phyloP scores from a whole-genome alignment of 805 yeast genomes.

The Huiozyma sinensis region DNA sequence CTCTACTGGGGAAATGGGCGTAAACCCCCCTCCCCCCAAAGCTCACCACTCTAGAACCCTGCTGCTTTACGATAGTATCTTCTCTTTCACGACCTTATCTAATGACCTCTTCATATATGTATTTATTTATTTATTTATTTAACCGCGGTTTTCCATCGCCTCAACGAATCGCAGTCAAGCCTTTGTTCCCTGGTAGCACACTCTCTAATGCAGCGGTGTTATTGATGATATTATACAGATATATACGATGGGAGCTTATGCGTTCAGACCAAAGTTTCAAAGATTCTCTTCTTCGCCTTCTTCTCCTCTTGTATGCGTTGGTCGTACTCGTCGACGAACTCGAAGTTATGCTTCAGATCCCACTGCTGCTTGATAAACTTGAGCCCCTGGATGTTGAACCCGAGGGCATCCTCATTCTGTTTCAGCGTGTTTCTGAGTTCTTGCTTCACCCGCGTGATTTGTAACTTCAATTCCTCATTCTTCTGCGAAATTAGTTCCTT shows the following conservation, averaged over 20 bases:
- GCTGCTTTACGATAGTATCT: neutral
- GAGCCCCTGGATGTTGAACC: conserved; percentile 78
- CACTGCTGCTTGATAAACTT: conserved; percentile 65
- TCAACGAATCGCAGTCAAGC: neutral
- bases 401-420: conserved; percentile 48
- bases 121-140: conserved; percentile 1
- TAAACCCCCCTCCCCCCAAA: conserved; percentile 25
- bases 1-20: conserved; percentile 69
- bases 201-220: too few relatives aligned
- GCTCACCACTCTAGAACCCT: neutral
- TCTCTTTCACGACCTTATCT: conserved; percentile 1
- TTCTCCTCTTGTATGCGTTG: conserved; percentile 43
- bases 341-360: conserved; percentile 63
- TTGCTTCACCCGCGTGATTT: conserved; percentile 50
- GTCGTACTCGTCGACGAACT: conserved; percentile 60
- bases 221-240: neutral
- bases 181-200: too few relatives aligned
- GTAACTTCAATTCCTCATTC: conserved; percentile 52
- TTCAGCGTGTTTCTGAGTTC: conserved; percentile 50
- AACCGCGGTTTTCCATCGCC: neutral
- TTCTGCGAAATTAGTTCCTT: conserved; percentile 66
- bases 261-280: conserved; percentile 36
- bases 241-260: neutral
- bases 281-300: conserved; percentile 61
- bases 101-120: conserved; percentile 1